Conservation (phyloP, 305 asterid species). For the Rubia peregrina region DNA sequence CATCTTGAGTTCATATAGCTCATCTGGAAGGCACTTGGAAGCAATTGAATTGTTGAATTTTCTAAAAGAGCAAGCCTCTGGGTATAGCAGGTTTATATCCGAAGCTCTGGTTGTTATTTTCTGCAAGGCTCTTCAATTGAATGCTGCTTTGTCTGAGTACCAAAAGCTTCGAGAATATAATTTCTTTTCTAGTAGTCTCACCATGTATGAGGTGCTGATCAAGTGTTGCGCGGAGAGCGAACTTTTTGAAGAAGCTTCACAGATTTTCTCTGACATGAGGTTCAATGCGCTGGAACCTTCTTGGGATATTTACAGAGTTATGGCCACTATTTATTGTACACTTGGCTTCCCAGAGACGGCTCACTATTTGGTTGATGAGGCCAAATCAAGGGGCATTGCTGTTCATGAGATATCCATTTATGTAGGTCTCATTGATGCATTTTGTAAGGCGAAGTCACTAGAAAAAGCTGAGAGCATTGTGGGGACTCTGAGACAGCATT, state of each 20-base stretch:
- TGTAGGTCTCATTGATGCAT: constrained; percentile 62
- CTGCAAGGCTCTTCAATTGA: constrained; percentile 66
- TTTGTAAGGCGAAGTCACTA: constrained; percentile 62
- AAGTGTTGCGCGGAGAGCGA: constrained; percentile 50
- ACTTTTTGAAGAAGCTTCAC: constrained; percentile 67
- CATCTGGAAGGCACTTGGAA: constrained; percentile 61
- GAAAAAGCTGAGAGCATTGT: constrained; percentile 69
- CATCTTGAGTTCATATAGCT: constrained; percentile 76
- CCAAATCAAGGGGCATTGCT: constrained; percentile 43
- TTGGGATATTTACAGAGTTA: constrained; percentile 37
- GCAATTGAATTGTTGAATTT: constrained; percentile 66
- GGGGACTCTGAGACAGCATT: constrained; percentile 49
- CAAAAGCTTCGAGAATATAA: constrained; percentile 28
- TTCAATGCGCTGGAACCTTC: constrained; percentile 64
- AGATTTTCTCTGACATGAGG: constrained; percentile 78
- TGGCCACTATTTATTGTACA: constrained; percentile 51
- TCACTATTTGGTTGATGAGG: constrained; percentile 52
- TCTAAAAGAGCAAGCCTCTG: constrained; percentile 50
- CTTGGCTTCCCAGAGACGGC: constrained; percentile 86
- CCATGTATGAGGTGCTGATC: constrained; percentile 62
- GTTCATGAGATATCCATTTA: constrained; percentile 44
- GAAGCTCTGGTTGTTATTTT: constrained; percentile 69
- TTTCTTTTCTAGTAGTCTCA: constrained; percentile 35
- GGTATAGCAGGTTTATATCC: constrained; percentile 41
- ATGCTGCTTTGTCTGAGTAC: constrained; percentile 78